A percentile compares a stretch with the other conserved stretches of the same genome.
These are phyloP conservation scores for Aspergillus luchuensis DNA, from an alignment of 2,329 filamentous ascomycete species.

Conservation along the genomic window DNA sequence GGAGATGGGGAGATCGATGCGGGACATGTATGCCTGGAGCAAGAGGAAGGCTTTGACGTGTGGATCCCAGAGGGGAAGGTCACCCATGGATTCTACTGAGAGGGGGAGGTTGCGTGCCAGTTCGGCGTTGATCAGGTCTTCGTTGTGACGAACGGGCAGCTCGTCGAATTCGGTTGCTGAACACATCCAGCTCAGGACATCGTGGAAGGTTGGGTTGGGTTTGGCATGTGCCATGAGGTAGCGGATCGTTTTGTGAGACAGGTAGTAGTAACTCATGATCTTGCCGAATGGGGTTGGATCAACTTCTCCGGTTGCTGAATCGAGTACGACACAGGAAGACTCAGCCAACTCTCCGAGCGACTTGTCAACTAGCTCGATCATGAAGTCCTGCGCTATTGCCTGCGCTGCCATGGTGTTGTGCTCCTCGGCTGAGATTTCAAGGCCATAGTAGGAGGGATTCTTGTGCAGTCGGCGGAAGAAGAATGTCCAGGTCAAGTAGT, in stretches of 20 bases:
- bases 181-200: conserved; percentile 90
- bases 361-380: conserved; percentile 87
- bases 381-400: conserved; percentile 86
- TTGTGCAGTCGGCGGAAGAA: conserved; percentile 98
- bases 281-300: conserved; percentile 90
- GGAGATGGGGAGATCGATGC: conserved; percentile 87
- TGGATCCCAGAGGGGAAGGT: conserved; percentile 93
- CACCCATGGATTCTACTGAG: conserved; percentile 59
- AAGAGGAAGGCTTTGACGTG: conserved; percentile 95
- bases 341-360: conserved; percentile 79
- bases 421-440: conserved; percentile 89
- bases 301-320: conserved; percentile 79
- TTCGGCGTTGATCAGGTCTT: conserved; percentile 94
- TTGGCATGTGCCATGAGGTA: conserved; percentile 77
- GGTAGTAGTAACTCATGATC: conserved; percentile 99
- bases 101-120: conserved; percentile 81
- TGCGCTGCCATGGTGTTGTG: conserved; percentile 87
- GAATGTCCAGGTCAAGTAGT: conserved; percentile 99
- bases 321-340: conserved; percentile 80
- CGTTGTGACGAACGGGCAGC: conserved; percentile 94
- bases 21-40: conserved; percentile 91
- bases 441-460: conserved; percentile 96
- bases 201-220: conserved; percentile 72
- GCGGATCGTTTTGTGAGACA: conserved; percentile 91
- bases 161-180: conserved; percentile 95